A percentile compares a stretch with the other conserved stretches of the same genome.
phyloP scores from a whole-genome alignment of 2,329 filamentous ascomycete genomes.

The Colletotrichum sidae region DNA sequence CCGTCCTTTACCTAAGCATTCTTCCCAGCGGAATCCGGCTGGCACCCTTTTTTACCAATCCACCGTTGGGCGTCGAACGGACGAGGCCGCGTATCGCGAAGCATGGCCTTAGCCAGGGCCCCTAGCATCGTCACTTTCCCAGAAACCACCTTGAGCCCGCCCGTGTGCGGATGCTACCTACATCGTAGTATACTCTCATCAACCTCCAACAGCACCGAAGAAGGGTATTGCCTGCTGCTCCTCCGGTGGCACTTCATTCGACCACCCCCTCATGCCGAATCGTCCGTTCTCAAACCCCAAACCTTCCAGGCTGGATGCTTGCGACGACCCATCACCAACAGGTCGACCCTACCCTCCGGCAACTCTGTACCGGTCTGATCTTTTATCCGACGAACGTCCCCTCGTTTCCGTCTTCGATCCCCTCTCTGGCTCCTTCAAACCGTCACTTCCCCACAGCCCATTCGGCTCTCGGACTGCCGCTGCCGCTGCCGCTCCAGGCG shows the following conservation, averaged over 20 bases:
- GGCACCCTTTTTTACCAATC: not conserved
- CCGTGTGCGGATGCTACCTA: not conserved
- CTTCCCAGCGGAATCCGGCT: not conserved
- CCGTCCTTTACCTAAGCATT: constrained; percentile 2
- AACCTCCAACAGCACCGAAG: constrained; percentile 27
- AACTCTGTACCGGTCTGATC: constrained; percentile 23
- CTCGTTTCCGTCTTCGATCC: not conserved
- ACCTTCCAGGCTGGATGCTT: not conserved
- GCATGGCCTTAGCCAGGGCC: constrained; percentile 5
- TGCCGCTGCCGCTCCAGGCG: not conserved
- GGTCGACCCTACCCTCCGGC: constrained; percentile 15
- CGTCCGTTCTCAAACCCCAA: constrained; percentile 5
- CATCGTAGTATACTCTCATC: constrained; percentile 4
- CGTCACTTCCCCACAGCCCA: constrained; percentile 1
- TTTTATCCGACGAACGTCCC: constrained; percentile 28
- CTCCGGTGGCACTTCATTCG: not conserved
- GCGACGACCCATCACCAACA: constrained; percentile 6
- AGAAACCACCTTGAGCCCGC: constrained; percentile 4
- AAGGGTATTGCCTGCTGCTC: constrained; percentile 1
- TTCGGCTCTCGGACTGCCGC: constrained; percentile 12
- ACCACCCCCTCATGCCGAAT: not conserved
- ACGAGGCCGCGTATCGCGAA: constrained; percentile 11
- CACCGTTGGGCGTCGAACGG: constrained; percentile 1
- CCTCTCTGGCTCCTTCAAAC: not conserved
- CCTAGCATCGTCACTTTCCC: not conserved